Conservation (phyloP, 1,139 yeast genomes). For the Zygosaccharomyces sapae region DNA sequence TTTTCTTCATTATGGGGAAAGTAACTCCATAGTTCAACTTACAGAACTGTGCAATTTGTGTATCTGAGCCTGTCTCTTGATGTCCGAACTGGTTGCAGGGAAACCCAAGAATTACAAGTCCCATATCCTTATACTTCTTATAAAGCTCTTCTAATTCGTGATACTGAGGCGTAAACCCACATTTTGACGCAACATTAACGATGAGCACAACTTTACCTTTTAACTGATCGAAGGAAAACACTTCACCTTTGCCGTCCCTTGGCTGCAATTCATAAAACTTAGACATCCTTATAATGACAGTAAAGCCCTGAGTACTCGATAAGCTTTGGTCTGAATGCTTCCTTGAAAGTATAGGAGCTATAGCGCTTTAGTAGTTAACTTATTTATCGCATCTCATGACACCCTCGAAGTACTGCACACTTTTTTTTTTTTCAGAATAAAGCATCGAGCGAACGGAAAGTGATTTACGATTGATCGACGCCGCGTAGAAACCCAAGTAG, state of each 20-base stretch:
- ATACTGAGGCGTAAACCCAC: constrained; percentile 51
- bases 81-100: constrained; percentile 85
- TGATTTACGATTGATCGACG: not conserved
- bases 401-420: not conserved
- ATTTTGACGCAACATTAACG: constrained; percentile 83
- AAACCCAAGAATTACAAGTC: constrained; percentile 74
- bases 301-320: not conserved
- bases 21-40: constrained; percentile 61
- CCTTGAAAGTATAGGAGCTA: not conserved
- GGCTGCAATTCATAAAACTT: constrained; percentile 50
- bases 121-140: constrained; percentile 61
- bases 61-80: constrained; percentile 71
- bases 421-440: not conserved
- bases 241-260: constrained; percentile 47
- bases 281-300: constrained; percentile 8
- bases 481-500: not conserved
- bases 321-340: not conserved
- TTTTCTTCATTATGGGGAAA: constrained; percentile 58
- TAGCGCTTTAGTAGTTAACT: not conserved
- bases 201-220: constrained; percentile 81
- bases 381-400: not conserved
- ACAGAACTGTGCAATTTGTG: constrained; percentile 56
- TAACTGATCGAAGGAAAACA: constrained; percentile 56
- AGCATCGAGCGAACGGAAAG: not conserved
- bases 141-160: constrained; percentile 70